Percentiles rank a stretch among this genome's conserved stretches.
phyloP scores from a whole-genome alignment of 1,284 basidiomycete species.

The Trichosporon sp. region DNA sequence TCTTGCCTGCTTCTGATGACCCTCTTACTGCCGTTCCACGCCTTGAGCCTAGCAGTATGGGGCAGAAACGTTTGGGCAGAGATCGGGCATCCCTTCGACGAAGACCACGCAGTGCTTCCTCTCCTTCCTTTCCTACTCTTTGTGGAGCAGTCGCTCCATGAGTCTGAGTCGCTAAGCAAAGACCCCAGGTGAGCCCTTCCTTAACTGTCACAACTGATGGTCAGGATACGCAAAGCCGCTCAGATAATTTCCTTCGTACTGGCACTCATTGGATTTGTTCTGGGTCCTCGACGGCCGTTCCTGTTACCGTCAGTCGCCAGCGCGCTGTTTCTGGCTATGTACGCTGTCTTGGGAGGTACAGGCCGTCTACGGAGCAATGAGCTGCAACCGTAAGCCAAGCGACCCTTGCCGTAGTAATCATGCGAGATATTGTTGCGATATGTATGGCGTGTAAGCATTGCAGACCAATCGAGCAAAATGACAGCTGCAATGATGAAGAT shows the following conservation, averaged over 20 bases:
- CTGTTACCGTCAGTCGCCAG: not conserved
- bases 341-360: not conserved
- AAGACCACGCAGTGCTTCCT: slow-evolving; percentile 24
- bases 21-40: slow-evolving; percentile 71
- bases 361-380: not conserved
- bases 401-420: too few relatives aligned
- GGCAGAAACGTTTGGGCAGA: slow-evolving; percentile 58
- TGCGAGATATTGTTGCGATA: too few relatives aligned
- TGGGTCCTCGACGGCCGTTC: not conserved
- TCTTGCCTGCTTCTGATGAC: slow-evolving; percentile 72
- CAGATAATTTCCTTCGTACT: not conserved
- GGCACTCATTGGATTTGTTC: not conserved
- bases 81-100: slow-evolving; percentile 19
- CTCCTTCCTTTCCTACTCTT: slow-evolving; percentile 19
- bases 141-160: slow-evolving; percentile 39
- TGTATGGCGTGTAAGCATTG: too few relatives aligned
- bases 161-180: not conserved
- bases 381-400: too few relatives aligned
- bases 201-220: not conserved
- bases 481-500: too few relatives aligned
- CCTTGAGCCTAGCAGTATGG: slow-evolving; percentile 81
- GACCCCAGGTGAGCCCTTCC: not conserved
- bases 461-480: too few relatives aligned
- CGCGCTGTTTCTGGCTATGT: not conserved
- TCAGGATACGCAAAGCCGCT: not conserved